Percentiles rank a stretch among this genome's conserved stretches.
phyloP scores from a whole-genome alignment of 2,329 filamentous ascomycete species.

The Penicillium sp. region DNA sequence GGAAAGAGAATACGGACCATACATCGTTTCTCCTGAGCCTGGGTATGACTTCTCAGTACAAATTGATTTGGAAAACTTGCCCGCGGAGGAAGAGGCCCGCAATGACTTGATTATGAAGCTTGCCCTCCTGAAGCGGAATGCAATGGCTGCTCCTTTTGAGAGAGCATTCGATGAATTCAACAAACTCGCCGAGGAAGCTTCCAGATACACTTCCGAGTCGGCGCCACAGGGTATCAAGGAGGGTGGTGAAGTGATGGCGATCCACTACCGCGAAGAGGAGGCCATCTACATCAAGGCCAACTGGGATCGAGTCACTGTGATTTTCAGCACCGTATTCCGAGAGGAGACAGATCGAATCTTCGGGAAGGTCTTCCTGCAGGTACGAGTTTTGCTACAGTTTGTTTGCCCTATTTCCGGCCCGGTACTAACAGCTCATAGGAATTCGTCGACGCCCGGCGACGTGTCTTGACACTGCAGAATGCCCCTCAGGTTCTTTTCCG shows the following conservation, averaged over 20 bases:
- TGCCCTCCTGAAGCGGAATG: conserved; percentile 91
- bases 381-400: conserved; percentile 19
- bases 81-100: conserved; percentile 75
- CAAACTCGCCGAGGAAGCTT: conserved; percentile 77
- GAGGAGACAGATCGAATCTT: conserved; percentile 98
- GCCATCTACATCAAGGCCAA: conserved; percentile 98
- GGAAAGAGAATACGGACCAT: conserved; percentile 88
- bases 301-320: conserved; percentile 95
- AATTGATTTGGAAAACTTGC: conserved; percentile 83
- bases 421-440: conserved; percentile 51
- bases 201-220: conserved; percentile 88
- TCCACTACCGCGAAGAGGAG: conserved; percentile 98
- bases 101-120: conserved; percentile 85
- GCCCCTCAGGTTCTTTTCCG: conserved; percentile 95
- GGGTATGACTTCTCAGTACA: conserved; percentile 95
- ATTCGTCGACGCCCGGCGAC: conserved; percentile 91
- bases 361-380: conserved; percentile 93
- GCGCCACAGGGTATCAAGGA: conserved; percentile 87
- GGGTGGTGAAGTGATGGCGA: conserved; percentile 88
- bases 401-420: background rate
- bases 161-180: conserved; percentile 93
- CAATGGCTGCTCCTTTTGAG: conserved; percentile 98
- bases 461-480: conserved; percentile 81
- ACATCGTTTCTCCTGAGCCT: conserved; percentile 79
- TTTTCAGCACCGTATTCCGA: conserved; percentile 96